Percentiles rank a stretch among this genome's conserved stretches.
These are phyloP conservation scores for Penicillium sp. DNA, from an alignment of 2,329 filamentous ascomycete species.

Conservation along the genomic window DNA sequence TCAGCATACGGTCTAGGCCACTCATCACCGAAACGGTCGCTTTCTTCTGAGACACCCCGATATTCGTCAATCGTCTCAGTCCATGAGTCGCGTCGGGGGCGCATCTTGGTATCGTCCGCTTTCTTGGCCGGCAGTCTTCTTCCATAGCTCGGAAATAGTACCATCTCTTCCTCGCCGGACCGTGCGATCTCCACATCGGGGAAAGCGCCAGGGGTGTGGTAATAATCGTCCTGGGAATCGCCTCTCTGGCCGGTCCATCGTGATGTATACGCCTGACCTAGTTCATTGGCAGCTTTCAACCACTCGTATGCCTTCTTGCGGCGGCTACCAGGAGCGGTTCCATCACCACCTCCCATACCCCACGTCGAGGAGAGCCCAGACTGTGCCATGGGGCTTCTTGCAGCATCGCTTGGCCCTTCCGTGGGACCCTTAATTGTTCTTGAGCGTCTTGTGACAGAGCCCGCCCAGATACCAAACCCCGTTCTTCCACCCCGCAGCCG, in stretches of 20 bases:
- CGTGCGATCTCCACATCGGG: conserved; percentile 81
- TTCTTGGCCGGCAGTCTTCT: conserved; percentile 65
- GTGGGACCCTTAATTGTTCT: conserved; percentile 20
- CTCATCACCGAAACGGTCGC: conserved; percentile 72
- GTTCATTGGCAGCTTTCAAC: conserved; percentile 71
- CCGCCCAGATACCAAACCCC: conserved; percentile 4
- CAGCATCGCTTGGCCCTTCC: conserved; percentile 22
- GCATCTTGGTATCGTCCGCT: conserved; percentile 33
- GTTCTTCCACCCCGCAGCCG: conserved; percentile 21
- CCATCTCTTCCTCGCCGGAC: conserved; percentile 85
- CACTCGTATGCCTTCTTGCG: conserved; percentile 78
- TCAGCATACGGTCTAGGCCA: conserved; percentile 82
- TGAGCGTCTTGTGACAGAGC: conserved; percentile 7
- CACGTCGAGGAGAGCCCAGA: conserved; percentile 28
- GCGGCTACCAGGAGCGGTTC: conserved; percentile 67
- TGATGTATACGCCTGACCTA: conserved; percentile 68
- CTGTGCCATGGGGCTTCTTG: conserved; percentile 28
- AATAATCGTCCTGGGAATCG: conserved; percentile 51
- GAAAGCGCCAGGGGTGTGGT: conserved; percentile 73
- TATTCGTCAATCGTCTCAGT: conserved; percentile 43
- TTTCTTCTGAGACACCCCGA: conserved; percentile 47
- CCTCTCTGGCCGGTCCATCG: conserved; percentile 55
- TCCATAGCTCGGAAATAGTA: conserved; percentile 93
- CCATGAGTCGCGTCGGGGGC: conserved; percentile 32
- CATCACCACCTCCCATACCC: conserved; percentile 28